phyloP scores from a whole-genome alignment of 1,284 basidiomycete species.

The Dichomitus squalens region DNA sequence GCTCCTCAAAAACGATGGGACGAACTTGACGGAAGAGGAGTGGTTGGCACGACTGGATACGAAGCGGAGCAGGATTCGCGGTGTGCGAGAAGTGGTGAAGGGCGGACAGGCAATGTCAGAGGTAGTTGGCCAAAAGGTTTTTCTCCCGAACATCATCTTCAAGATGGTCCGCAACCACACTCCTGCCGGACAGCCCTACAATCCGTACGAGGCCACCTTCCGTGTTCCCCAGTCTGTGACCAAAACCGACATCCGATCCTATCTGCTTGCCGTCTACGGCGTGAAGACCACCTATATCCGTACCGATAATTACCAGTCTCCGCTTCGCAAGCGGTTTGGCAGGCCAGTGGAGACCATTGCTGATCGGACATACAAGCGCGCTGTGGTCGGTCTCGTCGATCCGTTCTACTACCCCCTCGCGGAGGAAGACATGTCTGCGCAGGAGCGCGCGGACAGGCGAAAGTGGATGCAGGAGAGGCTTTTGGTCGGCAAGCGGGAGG shows the following conservation, averaged over 20 bases:
- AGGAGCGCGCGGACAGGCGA: conserved; percentile 56
- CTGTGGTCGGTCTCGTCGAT: conserved; percentile 84
- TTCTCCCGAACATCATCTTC: conserved; percentile 88
- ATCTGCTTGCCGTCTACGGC: conserved; percentile 83
- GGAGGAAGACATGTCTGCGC: conserved; percentile 69
- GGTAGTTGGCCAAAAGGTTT: conserved; percentile 81
- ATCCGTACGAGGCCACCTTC: conserved; percentile 94
- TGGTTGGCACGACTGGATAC: conserved; percentile 61
- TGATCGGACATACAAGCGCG: conserved; percentile 79
- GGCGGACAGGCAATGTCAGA: conserved; percentile 46
- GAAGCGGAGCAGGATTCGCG: conserved; percentile 66
- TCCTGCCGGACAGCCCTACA: conserved; percentile 78
- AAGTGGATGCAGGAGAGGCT: conserved; percentile 64
- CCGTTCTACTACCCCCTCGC: conserved; percentile 91
- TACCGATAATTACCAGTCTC: conserved; percentile 84
- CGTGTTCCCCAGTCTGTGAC: conserved; percentile 85
- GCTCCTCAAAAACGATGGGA: conserved; percentile 44
- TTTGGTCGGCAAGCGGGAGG: conserved; percentile 44
- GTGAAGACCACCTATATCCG: conserved; percentile 91
- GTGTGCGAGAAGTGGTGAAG: conserved; percentile 45
- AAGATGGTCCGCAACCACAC: conserved; percentile 87
- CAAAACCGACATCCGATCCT: conserved; percentile 89
- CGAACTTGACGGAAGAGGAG: conserved; percentile 47
- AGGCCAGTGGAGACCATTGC: conserved; percentile 32
- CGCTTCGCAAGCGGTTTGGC: conserved; percentile 43